These are phyloP conservation scores for Cladophialophora bantiana DNA, from an alignment of 2,329 filamentous ascomycete genomes.

Conservation along the genomic window DNA sequence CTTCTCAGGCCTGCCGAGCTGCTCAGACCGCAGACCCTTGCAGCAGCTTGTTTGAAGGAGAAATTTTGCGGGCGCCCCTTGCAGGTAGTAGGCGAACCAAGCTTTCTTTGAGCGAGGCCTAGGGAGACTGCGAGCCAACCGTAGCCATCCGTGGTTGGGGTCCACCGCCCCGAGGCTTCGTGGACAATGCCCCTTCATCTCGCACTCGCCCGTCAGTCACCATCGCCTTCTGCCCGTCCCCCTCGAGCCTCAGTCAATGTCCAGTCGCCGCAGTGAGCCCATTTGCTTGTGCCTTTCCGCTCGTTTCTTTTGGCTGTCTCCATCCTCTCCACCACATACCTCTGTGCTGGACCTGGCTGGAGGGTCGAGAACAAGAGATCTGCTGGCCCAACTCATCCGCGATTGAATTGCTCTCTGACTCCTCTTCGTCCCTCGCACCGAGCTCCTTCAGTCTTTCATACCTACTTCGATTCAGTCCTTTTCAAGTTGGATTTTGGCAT, in stretches of 20 bases:
- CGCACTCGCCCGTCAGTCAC: conserved; percentile 10
- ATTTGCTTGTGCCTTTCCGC: conserved; percentile 10
- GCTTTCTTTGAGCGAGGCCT: conserved; percentile 11
- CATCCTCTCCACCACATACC: conserved; percentile 10
- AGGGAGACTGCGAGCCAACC: neutral
- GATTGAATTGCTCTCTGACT: conserved; percentile 13
- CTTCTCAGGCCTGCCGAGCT: neutral
- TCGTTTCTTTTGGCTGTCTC: conserved; percentile 11
- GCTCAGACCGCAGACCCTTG: neutral
- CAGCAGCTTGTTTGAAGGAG: conserved; percentile 25
- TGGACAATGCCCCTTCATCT: conserved; percentile 33
- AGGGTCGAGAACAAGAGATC: conserved; percentile 32
- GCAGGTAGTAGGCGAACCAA: conserved; percentile 3
- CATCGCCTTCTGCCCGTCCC: neutral
- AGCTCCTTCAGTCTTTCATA: conserved; percentile 14
- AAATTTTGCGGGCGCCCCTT: conserved; percentile 2
- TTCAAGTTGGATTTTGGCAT: conserved; percentile 13
- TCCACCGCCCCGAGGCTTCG: conserved; percentile 7
- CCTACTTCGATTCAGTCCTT: conserved; percentile 34
- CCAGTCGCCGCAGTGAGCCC: neutral
- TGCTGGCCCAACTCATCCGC: conserved; percentile 17
- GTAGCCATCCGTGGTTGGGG: conserved; percentile 23
- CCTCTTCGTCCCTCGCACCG: conserved; percentile 20
- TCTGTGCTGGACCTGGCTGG: neutral
- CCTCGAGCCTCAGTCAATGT: neutral